These are phyloP conservation scores for Xylaria longipes DNA, from an alignment of 495 filamentous ascomycete genomes.

Conservation along the genomic window DNA sequence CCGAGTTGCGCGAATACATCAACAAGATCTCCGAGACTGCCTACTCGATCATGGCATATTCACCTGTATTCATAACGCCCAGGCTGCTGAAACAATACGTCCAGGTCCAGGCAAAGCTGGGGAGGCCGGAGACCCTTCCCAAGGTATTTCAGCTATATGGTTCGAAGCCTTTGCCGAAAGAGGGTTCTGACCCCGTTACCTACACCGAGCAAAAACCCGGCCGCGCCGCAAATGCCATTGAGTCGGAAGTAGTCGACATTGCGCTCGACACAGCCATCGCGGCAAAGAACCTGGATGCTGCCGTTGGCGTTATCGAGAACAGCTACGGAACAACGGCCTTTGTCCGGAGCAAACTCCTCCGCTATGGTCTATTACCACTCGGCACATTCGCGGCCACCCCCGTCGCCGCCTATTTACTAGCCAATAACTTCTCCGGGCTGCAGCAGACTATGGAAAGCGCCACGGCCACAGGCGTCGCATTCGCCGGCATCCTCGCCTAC, in stretches of 20 bases:
- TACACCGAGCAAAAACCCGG: conserved; percentile 71
- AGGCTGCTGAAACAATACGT: conserved; percentile 72
- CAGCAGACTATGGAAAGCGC: conserved; percentile 75
- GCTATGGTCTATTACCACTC: conserved; percentile 49
- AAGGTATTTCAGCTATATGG: conserved; percentile 83
- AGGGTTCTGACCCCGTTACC: conserved; percentile 61
- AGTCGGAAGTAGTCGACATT: conserved; percentile 64
- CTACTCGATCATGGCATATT: conserved; percentile 72
- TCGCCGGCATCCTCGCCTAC: conserved; percentile 82
- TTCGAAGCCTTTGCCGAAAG: conserved; percentile 75
- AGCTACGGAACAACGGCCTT: conserved; percentile 78
- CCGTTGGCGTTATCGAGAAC: conserved; percentile 79
- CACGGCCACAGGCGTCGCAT: conserved; percentile 76
- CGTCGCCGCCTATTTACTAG: conserved; percentile 70
- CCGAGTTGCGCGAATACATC: conserved; percentile 36
- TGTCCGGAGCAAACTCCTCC: conserved; percentile 65
- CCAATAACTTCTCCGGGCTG: conserved; percentile 61
- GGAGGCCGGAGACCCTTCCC: conserved; percentile 74
- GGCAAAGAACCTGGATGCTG: conserved; percentile 73
- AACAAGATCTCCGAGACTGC: conserved; percentile 58
- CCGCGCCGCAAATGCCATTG: conserved; percentile 72
- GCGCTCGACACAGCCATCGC: conserved; percentile 81
- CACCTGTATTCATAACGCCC: conserved; percentile 82
- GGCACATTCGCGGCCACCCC: conserved; percentile 63
- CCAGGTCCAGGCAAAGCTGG: conserved; percentile 71